Evolutionary conservation across 164 flowering plant genomes (phyloP).

Genomic region (Berberis thunbergii): DNA sequence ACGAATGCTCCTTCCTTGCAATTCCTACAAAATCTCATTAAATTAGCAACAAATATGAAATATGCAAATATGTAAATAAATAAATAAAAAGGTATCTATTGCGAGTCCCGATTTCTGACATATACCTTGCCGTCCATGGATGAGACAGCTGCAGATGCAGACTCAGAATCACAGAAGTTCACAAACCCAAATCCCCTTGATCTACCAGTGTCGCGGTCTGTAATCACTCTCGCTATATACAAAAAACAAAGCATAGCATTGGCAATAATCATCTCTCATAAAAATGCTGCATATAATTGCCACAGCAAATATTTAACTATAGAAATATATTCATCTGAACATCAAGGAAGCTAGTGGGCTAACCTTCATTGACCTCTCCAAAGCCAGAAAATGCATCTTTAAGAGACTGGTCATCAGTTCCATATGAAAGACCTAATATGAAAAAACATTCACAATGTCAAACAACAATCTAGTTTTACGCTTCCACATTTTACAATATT

Average conservation of each 20-base stretch:
- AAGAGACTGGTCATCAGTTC: slow-evolving; percentile 60
- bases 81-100: background rate
- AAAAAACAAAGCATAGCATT: background rate
- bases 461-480: background rate
- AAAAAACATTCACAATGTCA: background rate
- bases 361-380: slow-evolving; percentile 75
- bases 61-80: background rate
- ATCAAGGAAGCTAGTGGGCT: slow-evolving; percentile 1
- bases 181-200: slow-evolving; percentile 89
- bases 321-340: background rate
- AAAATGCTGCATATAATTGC: too few species aligned
- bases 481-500: background rate
- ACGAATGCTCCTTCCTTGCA: slow-evolving; percentile 54
- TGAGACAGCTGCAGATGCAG: slow-evolving; percentile 45
- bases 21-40: slow-evolving; percentile 29
- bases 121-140: slow-evolving; percentile 81
- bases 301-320: too few species aligned
- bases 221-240: slow-evolving; percentile 57
- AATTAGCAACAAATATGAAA: background rate
- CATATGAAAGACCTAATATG: slow-evolving; percentile 56
- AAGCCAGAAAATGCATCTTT: slow-evolving; percentile 60
- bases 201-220: slow-evolving; percentile 65
- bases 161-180: slow-evolving; percentile 28
- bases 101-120: background rate
- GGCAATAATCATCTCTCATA: too few species aligned